Percentiles rank a stretch among this genome's conserved stretches.
These are phyloP conservation scores for Beauveria pseudobassiana DNA, from an alignment of 2,329 filamentous ascomycete genomes.

Conservation along the genomic window DNA sequence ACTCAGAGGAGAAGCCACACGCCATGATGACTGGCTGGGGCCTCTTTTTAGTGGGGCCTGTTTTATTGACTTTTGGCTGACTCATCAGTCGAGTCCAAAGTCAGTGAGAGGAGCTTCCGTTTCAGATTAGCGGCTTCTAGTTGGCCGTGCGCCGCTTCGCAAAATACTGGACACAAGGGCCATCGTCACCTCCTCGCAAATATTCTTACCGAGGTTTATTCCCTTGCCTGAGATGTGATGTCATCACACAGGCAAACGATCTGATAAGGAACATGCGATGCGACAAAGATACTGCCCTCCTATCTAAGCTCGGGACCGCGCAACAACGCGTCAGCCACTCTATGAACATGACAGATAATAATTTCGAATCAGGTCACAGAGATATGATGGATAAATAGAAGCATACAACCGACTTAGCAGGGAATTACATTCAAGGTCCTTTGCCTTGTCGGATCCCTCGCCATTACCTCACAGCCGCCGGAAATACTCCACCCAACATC, in stretches of 20 bases:
- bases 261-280: neutral
- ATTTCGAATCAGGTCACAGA: too few species aligned
- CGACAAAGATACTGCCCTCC: neutral
- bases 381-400: too few species aligned
- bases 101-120: neutral
- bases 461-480: neutral
- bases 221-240: neutral
- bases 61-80: neutral
- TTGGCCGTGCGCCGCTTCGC: neutral
- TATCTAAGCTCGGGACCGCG: too few species aligned
- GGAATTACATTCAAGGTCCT: too few species aligned
- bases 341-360: neutral
- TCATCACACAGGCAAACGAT: conserved; percentile 2
- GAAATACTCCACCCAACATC: conserved; percentile 10
- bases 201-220: neutral
- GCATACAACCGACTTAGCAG: too few species aligned
- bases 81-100: neutral
- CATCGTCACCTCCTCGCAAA: neutral
- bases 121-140: neutral
- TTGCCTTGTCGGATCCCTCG: neutral
- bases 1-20: neutral
- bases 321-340: too few species aligned
- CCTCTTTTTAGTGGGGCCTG: neutral
- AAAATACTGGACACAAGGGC: neutral
- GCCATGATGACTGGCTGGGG: neutral